Percentiles rank a stretch among this genome's conserved stretches.
phyloP scores from a whole-genome alignment of 371 early-diverging fungal species.

The Lichtheimia corymbifera region DNA sequence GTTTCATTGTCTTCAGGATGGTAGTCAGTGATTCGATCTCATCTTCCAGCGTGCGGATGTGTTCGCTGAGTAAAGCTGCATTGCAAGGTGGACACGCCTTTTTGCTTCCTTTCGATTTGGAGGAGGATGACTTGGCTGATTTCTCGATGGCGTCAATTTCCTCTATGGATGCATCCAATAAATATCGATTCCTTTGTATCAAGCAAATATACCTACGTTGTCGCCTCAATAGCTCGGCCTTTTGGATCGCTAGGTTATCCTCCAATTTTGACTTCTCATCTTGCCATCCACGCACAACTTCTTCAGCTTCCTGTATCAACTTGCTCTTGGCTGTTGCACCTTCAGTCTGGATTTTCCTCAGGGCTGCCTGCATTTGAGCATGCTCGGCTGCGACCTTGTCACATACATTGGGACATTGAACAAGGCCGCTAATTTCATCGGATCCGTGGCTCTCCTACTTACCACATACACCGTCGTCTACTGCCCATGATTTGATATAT shows the following conservation, averaged over 20 bases:
- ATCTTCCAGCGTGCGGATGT: constrained; percentile 31
- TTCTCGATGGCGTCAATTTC: constrained; percentile 33
- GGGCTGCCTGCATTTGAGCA: constrained; percentile 36
- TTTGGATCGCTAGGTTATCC: constrained; percentile 32
- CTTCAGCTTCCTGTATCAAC: constrained; percentile 31
- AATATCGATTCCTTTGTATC: not conserved
- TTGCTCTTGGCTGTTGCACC: constrained; percentile 34
- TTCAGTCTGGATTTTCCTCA: constrained; percentile 26
- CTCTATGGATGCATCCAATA: not conserved
- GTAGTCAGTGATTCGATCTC: constrained; percentile 40
- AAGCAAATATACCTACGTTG: constrained; percentile 22
- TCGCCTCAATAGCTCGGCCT: constrained; percentile 21
- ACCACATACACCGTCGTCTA: constrained; percentile 95
- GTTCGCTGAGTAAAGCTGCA: constrained; percentile 27
- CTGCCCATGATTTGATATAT: constrained; percentile 67
- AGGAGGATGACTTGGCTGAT: constrained; percentile 7
- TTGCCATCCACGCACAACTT: constrained; percentile 38
- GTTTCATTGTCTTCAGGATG: constrained; percentile 63
- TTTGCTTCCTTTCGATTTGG: constrained; percentile 9
- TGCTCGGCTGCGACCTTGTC: constrained; percentile 54
- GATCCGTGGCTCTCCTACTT: constrained; percentile 55
- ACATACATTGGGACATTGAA: constrained; percentile 77
- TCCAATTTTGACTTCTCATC: constrained; percentile 35
- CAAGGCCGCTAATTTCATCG: constrained; percentile 72
- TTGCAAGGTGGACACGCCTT: constrained; percentile 17